phyloP scores from a whole-genome alignment of 2,329 filamentous ascomycete species.

The Pseudocercospora eumusae region DNA sequence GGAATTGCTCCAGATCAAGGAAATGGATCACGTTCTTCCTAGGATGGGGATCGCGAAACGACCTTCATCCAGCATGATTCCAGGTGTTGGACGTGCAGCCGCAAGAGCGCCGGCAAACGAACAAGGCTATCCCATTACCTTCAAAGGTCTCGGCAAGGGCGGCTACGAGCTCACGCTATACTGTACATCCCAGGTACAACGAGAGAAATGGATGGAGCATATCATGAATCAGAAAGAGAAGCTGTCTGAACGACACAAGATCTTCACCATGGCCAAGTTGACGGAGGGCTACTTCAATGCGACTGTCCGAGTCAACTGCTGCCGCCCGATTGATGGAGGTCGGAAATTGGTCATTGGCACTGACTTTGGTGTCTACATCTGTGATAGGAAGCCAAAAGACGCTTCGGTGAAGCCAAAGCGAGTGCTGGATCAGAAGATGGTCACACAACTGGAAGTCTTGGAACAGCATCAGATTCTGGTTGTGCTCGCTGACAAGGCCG shows the following conservation, averaged over 20 bases:
- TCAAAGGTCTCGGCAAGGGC: slow-evolving; percentile 91
- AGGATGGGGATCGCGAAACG: slow-evolving; percentile 77
- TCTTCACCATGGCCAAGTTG: slow-evolving; percentile 67
- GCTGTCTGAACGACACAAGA: slow-evolving; percentile 72
- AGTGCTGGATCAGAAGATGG: slow-evolving; percentile 80
- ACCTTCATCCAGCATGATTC: slow-evolving; percentile 80
- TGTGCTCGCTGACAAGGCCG: slow-evolving; percentile 88
- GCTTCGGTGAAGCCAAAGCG: slow-evolving; percentile 70
- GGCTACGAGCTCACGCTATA: slow-evolving; percentile 91
- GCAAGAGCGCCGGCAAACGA: slow-evolving; percentile 55
- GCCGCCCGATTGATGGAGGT: slow-evolving; percentile 91
- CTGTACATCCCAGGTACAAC: slow-evolving; percentile 78
- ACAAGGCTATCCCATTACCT: slow-evolving; percentile 92
- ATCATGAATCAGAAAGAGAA: slow-evolving; percentile 89
- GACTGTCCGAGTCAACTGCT: slow-evolving; percentile 87
- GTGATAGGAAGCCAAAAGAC: slow-evolving; percentile 86
- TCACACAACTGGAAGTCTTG: slow-evolving; percentile 93
- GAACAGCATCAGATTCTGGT: slow-evolving; percentile 92
- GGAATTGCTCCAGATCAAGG: slow-evolving; percentile 86
- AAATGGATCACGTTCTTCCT: slow-evolving; percentile 96
- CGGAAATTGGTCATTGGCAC: slow-evolving; percentile 93
- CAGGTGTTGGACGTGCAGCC: slow-evolving; percentile 55
- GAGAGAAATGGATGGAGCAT: slow-evolving; percentile 95
- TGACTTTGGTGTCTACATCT: slow-evolving; percentile 88
- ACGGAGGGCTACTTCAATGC: slow-evolving; percentile 90